These are phyloP conservation scores for Pinguiococcus pyrenoidosus DNA, from an alignment of 108 stramenopile genomes.

Conservation along the genomic window DNA sequence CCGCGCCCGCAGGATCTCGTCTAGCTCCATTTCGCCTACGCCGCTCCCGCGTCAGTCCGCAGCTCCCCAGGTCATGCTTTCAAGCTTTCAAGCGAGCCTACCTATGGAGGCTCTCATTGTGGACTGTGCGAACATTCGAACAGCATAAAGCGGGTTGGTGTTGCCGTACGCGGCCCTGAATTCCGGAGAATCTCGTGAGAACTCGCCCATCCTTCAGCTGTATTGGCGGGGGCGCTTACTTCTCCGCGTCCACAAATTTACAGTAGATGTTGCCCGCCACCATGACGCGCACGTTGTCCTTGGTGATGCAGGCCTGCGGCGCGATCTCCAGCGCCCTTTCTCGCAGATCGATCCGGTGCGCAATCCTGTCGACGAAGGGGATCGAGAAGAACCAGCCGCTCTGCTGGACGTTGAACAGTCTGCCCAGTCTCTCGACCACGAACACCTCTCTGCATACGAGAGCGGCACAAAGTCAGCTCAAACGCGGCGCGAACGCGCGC, in stretches of 20 bases:
- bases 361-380: constrained; percentile 74
- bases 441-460: too few species aligned
- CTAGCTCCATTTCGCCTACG: constrained; percentile 97
- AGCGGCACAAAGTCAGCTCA: too few species aligned
- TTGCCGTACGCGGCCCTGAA: constrained; percentile 77
- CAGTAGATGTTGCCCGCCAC: constrained; percentile 51
- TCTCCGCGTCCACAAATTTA: constrained; percentile 43
- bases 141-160: constrained; percentile 83
- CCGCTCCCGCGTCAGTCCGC: too few species aligned
- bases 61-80: too few species aligned
- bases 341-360: constrained; percentile 82
- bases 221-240: not conserved
- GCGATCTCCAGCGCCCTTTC: constrained; percentile 80
- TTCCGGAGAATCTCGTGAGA: too few species aligned
- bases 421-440: constrained; percentile 88
- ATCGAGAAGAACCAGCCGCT: constrained; percentile 85
- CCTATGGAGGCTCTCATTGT: constrained; percentile 92
- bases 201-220: too few species aligned
- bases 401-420: constrained; percentile 62
- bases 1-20: constrained; percentile 91
- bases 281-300: constrained; percentile 91
- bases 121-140: constrained; percentile 87
- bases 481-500: too few species aligned
- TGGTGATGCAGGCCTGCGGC: constrained; percentile 85
- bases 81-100: too few species aligned